Conservation (phyloP, 805 yeast species). For the Suhomyces sp. region DNA sequence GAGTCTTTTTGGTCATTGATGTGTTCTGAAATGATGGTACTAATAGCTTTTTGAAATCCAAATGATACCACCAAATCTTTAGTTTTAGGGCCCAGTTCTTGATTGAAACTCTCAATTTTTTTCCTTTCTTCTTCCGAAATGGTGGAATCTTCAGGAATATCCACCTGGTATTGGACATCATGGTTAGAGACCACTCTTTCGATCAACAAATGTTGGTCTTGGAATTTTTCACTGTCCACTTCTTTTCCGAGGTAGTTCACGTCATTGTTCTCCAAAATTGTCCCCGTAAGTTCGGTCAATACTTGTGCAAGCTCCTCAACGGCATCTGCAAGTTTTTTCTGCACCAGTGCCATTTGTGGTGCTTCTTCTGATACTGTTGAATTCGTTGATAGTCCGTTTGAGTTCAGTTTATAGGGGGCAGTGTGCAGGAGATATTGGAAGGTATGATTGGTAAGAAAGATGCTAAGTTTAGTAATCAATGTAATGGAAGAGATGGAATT, state of each 20-base stretch:
- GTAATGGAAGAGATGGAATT: too few relatives aligned
- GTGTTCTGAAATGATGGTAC: constrained; percentile 1
- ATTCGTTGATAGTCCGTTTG: background rate
- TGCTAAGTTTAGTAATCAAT: too few relatives aligned
- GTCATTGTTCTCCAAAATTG: background rate
- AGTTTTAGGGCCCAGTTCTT: constrained; percentile 19
- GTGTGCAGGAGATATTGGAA: too few relatives aligned
- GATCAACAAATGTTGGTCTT: constrained; percentile 1
- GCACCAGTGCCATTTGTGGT: background rate
- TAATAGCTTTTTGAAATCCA: constrained; percentile 21
- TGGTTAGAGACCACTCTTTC: background rate
- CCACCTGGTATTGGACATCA: constrained; percentile 7
- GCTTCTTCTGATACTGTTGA: background rate
- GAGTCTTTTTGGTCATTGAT: background rate
- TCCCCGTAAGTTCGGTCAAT: constrained; percentile 1
- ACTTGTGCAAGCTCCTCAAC: constrained; percentile 4
- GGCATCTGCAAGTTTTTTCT: constrained; percentile 2
- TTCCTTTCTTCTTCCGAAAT: constrained; percentile 7
- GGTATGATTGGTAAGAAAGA: too few relatives aligned
- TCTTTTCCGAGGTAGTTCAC: background rate
- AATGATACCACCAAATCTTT: constrained; percentile 20
- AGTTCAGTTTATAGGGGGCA: background rate
- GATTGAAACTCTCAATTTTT: constrained; percentile 22
- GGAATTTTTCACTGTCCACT: background rate
- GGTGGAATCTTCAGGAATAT: background rate